These are phyloP conservation scores for Xylariaceae sp. DNA, from an alignment of 2,329 filamentous ascomycete genomes.

Conservation along the genomic window DNA sequence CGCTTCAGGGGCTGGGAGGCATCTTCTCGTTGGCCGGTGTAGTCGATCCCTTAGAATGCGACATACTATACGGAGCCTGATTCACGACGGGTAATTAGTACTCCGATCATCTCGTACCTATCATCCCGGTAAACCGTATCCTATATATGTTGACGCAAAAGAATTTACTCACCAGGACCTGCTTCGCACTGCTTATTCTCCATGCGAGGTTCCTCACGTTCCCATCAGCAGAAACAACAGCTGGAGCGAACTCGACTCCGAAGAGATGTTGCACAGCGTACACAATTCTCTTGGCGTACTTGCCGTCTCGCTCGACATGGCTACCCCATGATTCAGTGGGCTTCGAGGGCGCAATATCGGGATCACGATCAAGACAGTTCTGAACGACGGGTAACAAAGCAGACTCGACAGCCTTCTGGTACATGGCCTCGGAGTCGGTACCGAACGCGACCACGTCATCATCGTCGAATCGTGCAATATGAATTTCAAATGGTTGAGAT, in stretches of 20 bases:
- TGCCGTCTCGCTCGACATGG: slow-evolving; percentile 79
- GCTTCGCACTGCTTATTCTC: slow-evolving; percentile 93
- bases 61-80: slow-evolving; percentile 70
- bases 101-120: background rate
- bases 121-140: background rate
- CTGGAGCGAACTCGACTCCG: slow-evolving; percentile 89
- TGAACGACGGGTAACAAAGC: slow-evolving; percentile 77
- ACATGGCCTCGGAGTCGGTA: slow-evolving; percentile 53
- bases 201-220: slow-evolving; percentile 87
- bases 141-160: background rate
- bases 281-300: slow-evolving; percentile 84
- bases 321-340: slow-evolving; percentile 80
- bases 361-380: slow-evolving; percentile 90
- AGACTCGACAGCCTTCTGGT: slow-evolving; percentile 68
- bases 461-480: slow-evolving; percentile 73
- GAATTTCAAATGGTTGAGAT: slow-evolving; percentile 88
- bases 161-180: slow-evolving; percentile 68
- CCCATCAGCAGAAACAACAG: slow-evolving; percentile 88
- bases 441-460: slow-evolving; percentile 55
- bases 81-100: slow-evolving; percentile 10
- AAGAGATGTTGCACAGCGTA: slow-evolving; percentile 97
- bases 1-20: slow-evolving; percentile 1
- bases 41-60: slow-evolving; percentile 56
- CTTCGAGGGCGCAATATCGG: slow-evolving; percentile 79
- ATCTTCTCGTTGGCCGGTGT: slow-evolving; percentile 45